Conservation (phyloP, 163 green algal species). For the Scenedesmus sp. region DNA sequence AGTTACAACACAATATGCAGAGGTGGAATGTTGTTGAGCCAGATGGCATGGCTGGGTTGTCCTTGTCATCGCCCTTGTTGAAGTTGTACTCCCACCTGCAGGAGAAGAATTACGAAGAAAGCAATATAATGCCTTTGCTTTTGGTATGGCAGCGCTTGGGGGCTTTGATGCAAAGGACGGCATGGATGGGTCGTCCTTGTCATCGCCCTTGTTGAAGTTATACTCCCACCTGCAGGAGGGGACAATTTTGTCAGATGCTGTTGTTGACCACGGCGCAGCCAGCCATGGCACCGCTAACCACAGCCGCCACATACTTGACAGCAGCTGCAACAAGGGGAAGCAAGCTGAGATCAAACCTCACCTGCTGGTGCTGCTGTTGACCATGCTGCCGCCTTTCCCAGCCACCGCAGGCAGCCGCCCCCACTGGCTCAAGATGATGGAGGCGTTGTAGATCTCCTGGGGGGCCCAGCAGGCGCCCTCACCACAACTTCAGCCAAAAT, state of each 20-base stretch:
- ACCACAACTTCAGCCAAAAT: constrained; percentile 45
- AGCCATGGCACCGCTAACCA: too few relatives aligned
- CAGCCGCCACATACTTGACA: too few relatives aligned
- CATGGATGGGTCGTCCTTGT: constrained; percentile 20
- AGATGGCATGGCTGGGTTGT: constrained; percentile 16
- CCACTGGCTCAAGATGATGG: constrained; percentile 78
- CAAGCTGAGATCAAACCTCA: not conserved
- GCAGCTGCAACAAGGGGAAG: too few relatives aligned
- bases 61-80: constrained; percentile 19
- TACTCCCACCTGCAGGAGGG: not conserved
- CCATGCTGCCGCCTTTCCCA: not conserved
- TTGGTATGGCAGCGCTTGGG: too few relatives aligned
- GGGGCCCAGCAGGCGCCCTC: constrained; percentile 80
- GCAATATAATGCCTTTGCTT: not conserved
- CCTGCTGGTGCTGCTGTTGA: constrained; percentile 35
- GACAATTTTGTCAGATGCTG: too few relatives aligned
- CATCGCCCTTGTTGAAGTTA: constrained; percentile 40
- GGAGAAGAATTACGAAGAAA: not conserved
- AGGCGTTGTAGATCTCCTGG: constrained; percentile 59
- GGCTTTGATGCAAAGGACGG: not conserved
- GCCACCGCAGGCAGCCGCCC: not conserved
- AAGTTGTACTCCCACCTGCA: constrained; percentile 39
- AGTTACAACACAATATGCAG: not conserved
- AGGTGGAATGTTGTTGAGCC: not conserved
- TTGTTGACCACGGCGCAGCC: too few relatives aligned